Conservation (phyloP, 148 eudicot species). For the Nepenthes gracilis region DNA sequence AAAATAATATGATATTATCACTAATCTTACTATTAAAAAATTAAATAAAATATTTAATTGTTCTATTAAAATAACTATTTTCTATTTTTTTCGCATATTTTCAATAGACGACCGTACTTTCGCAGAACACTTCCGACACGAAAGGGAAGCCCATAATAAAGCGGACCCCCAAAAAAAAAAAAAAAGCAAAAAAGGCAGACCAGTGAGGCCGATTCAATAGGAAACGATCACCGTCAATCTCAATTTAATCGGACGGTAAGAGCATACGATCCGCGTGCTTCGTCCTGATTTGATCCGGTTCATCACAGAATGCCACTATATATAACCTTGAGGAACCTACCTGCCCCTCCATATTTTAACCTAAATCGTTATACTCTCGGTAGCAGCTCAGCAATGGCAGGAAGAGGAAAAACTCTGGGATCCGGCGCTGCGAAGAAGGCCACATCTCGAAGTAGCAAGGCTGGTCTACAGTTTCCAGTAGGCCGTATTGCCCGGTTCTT, state of each 20-base stretch:
- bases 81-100: too few relatives aligned
- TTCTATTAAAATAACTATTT: too few relatives aligned
- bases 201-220: not conserved
- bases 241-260: slow-evolving; percentile 25
- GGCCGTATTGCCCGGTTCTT: slow-evolving; percentile 78
- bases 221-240: slow-evolving; percentile 6
- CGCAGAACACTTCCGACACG: too few relatives aligned
- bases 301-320: slow-evolving; percentile 6
- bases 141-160: too few relatives aligned
- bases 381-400: slow-evolving; percentile 32
- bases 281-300: slow-evolving; percentile 18
- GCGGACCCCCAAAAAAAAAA: not conserved
- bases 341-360: not conserved
- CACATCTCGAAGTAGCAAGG: slow-evolving; percentile 69
- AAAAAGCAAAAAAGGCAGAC: not conserved
- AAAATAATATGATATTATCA: too few relatives aligned
- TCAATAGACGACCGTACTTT: too few relatives aligned
- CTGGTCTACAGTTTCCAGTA: slow-evolving; percentile 81
- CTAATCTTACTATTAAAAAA: too few relatives aligned
- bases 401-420: slow-evolving; percentile 75
- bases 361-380: not conserved
- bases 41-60: too few relatives aligned
- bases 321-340: slow-evolving; percentile 11
- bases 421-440: slow-evolving; percentile 72
- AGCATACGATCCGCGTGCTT: slow-evolving; percentile 32